Evolutionary conservation across 805 yeast species (phyloP), one percentile per base, ranked within the genome.

Genomic region (Kurtzmaniella fragi): DNA sequence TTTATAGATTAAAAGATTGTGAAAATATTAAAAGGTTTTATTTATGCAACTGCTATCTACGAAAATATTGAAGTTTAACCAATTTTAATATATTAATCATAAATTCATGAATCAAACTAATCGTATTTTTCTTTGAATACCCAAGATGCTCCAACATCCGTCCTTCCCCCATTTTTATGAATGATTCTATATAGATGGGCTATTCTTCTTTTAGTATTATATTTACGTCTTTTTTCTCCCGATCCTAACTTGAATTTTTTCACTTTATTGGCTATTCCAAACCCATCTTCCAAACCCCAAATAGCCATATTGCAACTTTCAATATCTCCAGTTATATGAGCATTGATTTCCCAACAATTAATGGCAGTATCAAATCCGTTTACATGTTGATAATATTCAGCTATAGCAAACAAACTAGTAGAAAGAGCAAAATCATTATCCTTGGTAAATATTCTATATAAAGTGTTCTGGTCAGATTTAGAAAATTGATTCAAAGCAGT

Each of bases 111-210:
- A n/a, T n/a, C n/a, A n/a, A 20, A 10, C 13, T 35, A 42, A 37
- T 42, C 39, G 16, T 42, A 42, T 27, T 42, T 42, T 27, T 31
- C 39, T 31, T 42, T 42, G 59, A 61, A 59, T 13, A 61, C 59
- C 66, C 66, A 61, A 9, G 59, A 50, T 32, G 49, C 50, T 12
- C 66, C 66, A 8, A 56, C 61, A 34, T 55, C 62, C 13, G 48
- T 40, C 37, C 53, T 54, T 4, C 63, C 60, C 4, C 43, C 45
- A 29, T 28, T 31, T n/a, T 37, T 31, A 8, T 35, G 35, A 6
- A 40, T 4, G 42, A 41, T 44, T 15, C 65, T 48, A 26, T 48
- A 52, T 30, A 50, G 44, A 41, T 54, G 60, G 13, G 66, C 66
- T 4, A 62, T 61, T 40, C 37, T 34, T 29, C 49, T 40, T 46